Evolutionary conservation across 257 asterid species (phyloP).

Genomic region (Cruciata laevipes): DNA sequence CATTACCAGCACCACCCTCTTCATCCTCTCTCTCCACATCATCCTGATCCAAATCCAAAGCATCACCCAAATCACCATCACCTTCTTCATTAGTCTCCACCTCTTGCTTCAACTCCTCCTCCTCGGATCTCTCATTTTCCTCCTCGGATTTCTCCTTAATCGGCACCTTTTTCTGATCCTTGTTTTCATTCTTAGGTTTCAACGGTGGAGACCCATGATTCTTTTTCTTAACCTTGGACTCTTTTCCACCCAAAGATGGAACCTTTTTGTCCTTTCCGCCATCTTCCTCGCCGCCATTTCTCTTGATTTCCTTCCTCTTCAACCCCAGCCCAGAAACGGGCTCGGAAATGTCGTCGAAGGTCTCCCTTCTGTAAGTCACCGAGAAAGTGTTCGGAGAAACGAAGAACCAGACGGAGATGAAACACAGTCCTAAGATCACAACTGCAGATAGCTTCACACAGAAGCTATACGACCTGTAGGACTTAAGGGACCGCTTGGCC

Average conservation of each 20-base stretch:
- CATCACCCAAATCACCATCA: slow-evolving; percentile 34
- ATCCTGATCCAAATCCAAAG: slow-evolving; percentile 45
- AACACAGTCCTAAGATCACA: slow-evolving; percentile 73
- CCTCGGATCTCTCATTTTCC: slow-evolving; percentile 52
- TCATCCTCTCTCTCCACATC: slow-evolving; percentile 37
- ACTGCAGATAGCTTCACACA: slow-evolving; percentile 58
- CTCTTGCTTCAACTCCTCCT: slow-evolving; percentile 30
- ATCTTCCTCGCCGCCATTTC: slow-evolving; percentile 23
- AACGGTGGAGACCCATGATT: slow-evolving; percentile 35
- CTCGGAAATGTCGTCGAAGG: slow-evolving; percentile 75
- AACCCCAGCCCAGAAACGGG: slow-evolving; percentile 49
- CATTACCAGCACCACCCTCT: slow-evolving; percentile 25
- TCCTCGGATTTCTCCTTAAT: slow-evolving; percentile 22
- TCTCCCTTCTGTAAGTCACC: slow-evolving; percentile 66
- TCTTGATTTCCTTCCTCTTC: slow-evolving; percentile 31
- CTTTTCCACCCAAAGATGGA: slow-evolving; percentile 32
- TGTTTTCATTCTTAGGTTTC: slow-evolving; percentile 37
- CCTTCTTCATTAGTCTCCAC: slow-evolving; percentile 26
- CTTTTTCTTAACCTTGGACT: slow-evolving; percentile 24
- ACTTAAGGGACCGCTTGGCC: slow-evolving; percentile 44
- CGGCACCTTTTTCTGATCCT: slow-evolving; percentile 21
- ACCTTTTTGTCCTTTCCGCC: slow-evolving; percentile 19
- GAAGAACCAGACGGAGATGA: slow-evolving; percentile 70
- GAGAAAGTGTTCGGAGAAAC: slow-evolving; percentile 60
- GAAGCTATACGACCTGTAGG: slow-evolving; percentile 73